Base-by-base conservation (phyloP, 179 eudicot genomes). In the Pouteria campechiana region DNA sequence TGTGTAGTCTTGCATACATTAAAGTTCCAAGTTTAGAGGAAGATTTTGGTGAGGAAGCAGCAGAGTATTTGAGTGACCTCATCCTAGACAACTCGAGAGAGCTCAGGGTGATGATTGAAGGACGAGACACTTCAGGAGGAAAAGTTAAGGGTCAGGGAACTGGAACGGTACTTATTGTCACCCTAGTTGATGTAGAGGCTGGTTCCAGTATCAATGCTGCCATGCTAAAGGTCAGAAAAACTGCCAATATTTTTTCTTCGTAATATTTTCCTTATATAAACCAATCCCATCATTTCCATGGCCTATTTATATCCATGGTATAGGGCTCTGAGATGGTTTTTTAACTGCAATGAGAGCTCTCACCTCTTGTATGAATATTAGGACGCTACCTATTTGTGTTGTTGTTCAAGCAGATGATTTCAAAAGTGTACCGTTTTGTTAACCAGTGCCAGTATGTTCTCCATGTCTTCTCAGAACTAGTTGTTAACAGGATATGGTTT, bases 81-180 rank as follows among this genome's bases (percentile, higher is more conserved):
- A 62, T 81, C 17, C 70, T 85, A 15, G 54, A 49, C 54, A 59
- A 54, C 34, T 58, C 83, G 6, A 79, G 74, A 25, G 73, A 74
- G 61, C 79, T 90, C 54, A 76, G 41, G 64, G 93, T 90, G 24
- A 64, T 72, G 48, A 67, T 90, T 23, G 95, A 81, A 64, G 95
- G 78, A 21, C 65, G 63, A 45, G 93, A 85, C 61, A 60, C 83
- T 16, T 85, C 90, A 45, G 83, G 78, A 12, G 98, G 98, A 17
- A 82, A 82, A 63, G 81, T 61, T 6, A 90, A 86, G 64, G 98
- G 96, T 20, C 96, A 86, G 64, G 98, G 98, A 68, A 90, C 87
- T 37, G 98, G 95, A 36, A 64, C 79, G 2, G 52, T 85, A 22
- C 75, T 79, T 14, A 25, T 70, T 36, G 95, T 90, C 6, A 72